Base-by-base conservation (phyloP, 345 rosid genomes). In the Diplotaxis tenuifolia region DNA sequence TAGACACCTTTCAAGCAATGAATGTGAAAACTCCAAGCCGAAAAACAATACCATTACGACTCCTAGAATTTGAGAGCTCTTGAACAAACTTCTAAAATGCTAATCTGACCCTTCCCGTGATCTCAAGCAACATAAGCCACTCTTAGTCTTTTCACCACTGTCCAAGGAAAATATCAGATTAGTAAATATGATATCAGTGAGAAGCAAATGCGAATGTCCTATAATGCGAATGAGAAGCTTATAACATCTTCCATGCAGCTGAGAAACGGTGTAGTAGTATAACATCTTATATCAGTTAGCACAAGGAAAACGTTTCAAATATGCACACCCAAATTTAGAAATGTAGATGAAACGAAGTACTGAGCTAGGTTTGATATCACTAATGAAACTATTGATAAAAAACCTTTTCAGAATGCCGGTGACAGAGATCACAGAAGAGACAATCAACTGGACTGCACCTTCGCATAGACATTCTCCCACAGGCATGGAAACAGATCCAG, bases 11-110 rank as follows among this genome's bases (percentile, higher is more conserved):
- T n/a, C n/a, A n/a, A n/a, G n/a, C n/a, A n/a, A n/a, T n/a, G n/a
- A n/a, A n/a, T n/a, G n/a, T n/a, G n/a, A n/a, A n/a, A n/a, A 62
- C 23, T 11, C 22, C 36, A 23, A 23, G 19, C 31, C 45, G 80
- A 66, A 60, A 77, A 18, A 5, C 87, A 87, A 82, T 93, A 93
- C 98, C 98, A 91, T 93, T 61, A 89, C 84, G 97, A 65, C 89
- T 91, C 75, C 92, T 79, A 52, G 97, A 89, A 90, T 85, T 81
- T 14, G 88, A 88, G 61, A 93, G 97, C 83, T 83, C 88, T 73
- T 86, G 94, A 34, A 93, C 89, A 75, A 91, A 93, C 83, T 88
- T 93, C 79, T 89, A 92, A 73, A 93, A 93, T 21, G 98, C 97
- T 21, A 87, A 83, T 79, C 85, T 84, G 21, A 93, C 98, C 80